Evolutionary conservation across 345 rosid species (phyloP).

Genomic region (Gossypium stocksii): DNA sequence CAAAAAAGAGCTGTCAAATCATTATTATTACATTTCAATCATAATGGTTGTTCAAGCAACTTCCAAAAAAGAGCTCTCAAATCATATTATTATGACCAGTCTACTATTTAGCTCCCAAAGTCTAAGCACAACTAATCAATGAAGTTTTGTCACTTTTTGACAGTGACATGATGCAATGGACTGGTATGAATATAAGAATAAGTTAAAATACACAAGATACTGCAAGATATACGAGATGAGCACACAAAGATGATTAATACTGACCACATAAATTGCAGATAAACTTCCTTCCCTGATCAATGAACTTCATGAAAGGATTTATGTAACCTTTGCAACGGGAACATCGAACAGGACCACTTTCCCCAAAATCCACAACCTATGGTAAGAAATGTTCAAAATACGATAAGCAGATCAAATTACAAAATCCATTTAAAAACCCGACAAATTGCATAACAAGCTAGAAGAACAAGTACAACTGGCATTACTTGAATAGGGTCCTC

Average conservation of each 20-base stretch:
- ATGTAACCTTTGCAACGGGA: conserved; percentile 92
- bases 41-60: not conserved
- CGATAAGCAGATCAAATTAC: not conserved
- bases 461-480: not conserved
- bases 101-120: not conserved
- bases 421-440: not conserved
- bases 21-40: not conserved
- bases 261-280: conserved; percentile 81
- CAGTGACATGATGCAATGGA: conserved; percentile 2
- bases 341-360: conserved; percentile 86
- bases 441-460: conserved; percentile 9
- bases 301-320: conserved; percentile 90
- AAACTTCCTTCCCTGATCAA: conserved; percentile 86
- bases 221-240: not conserved
- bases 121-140: not conserved
- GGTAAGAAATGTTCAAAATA: conserved; percentile 18
- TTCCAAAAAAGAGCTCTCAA: not conserved
- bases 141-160: not conserved
- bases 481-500: conserved; percentile 94
- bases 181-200: not conserved
- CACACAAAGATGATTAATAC: conserved; percentile 17
- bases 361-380: conserved; percentile 92
- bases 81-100: not conserved
- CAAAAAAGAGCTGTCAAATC: not conserved
- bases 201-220: not conserved